Evolutionary conservation across 805 yeast genomes (phyloP), one percentile per base, ranked within the genome.

Genomic region (Lipomyces lipofer): DNA sequence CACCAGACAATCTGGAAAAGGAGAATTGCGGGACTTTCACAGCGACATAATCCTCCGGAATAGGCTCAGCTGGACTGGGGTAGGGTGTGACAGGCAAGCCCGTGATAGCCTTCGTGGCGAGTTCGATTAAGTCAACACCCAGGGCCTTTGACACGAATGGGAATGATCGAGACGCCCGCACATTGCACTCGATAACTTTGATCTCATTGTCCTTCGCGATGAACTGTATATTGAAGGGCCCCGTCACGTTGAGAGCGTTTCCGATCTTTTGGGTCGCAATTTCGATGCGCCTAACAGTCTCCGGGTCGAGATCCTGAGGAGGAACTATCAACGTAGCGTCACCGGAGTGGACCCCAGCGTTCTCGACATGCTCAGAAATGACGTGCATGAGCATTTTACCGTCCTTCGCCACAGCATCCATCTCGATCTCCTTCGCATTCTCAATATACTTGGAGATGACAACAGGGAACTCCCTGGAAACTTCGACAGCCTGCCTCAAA

Each of bases 261-360:
- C 96, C 98, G 68, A 92, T 90, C 76, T 91, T 92, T 57, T 96
- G 96, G 47, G 99, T 90, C 43, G 97, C 97, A 63, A 82, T 94
- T 48, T 88, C 97, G 67, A 94, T 89, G 21, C 63, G 49, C 73
- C 97, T 81, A 60, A 92, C 96, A 43, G 96, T 89, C 75, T 88
- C 96, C 56, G 89, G 88, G 63, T 86, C 92, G 66, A 94, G 80
- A 69, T 88, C 95, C 76, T 92, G 97, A 48, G 97, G 97, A 51
- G 99, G 99, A 55, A 92, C 95, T 71, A 92, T 87, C 68, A 92
- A 76, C 45, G 98, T 94, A 58, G 99, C 99, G 74, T 92, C 99
- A 79, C 99, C 99, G 49, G 98, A 92, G 74, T 92, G 99, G 42
- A 92, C 97, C 81, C 99, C 99, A 25, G 99, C 99, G 69, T 92